These are phyloP conservation scores for Lentinula lateritia DNA, from an alignment of 768 basidiomycete species.

Conservation along the genomic window DNA sequence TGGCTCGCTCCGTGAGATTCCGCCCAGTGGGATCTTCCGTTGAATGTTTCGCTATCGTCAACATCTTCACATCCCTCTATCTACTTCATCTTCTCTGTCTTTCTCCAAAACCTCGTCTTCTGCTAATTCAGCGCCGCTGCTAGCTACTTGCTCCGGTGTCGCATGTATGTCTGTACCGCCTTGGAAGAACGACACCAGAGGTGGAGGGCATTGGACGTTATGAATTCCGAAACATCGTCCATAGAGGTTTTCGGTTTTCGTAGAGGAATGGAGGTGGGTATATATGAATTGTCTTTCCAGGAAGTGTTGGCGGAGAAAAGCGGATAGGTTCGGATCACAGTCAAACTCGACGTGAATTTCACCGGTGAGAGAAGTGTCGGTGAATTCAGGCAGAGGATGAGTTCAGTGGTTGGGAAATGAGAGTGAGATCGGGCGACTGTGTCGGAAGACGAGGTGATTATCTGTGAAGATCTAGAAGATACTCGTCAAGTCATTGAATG, in stretches of 20 bases:
- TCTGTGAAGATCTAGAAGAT: conserved; percentile 30
- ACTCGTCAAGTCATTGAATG: too few species aligned
- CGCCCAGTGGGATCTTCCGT: conserved; percentile 19
- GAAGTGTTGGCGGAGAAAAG: conserved; percentile 23
- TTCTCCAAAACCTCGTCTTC: conserved; percentile 81
- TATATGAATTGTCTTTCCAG: conserved; percentile 58
- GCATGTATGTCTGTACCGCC: conserved; percentile 29
- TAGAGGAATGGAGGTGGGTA: conserved; percentile 59
- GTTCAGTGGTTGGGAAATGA: conserved; percentile 78
- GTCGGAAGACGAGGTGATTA: conserved; percentile 65
- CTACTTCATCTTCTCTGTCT: conserved; percentile 72
- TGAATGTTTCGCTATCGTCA: conserved; percentile 39
- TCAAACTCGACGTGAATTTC: conserved; percentile 59
- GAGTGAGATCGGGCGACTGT: conserved; percentile 66
- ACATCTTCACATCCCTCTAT: conserved; percentile 54
- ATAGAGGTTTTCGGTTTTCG: conserved; percentile 64
- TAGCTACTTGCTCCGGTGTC: conserved; percentile 64
- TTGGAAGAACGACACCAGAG: conserved; percentile 33
- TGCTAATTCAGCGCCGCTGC: conserved; percentile 61
- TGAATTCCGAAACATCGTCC: conserved; percentile 63
- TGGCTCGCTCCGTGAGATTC: conserved; percentile 17
- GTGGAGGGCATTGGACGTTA: conserved; percentile 61
- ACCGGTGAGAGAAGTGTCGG: conserved; percentile 45
- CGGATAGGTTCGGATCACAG: conserved; percentile 62
- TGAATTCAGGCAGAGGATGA: conserved; percentile 71